These are phyloP conservation scores for Clonostachys byssicola DNA, from an alignment of 2,329 filamentous ascomycete genomes.

Conservation along the genomic window DNA sequence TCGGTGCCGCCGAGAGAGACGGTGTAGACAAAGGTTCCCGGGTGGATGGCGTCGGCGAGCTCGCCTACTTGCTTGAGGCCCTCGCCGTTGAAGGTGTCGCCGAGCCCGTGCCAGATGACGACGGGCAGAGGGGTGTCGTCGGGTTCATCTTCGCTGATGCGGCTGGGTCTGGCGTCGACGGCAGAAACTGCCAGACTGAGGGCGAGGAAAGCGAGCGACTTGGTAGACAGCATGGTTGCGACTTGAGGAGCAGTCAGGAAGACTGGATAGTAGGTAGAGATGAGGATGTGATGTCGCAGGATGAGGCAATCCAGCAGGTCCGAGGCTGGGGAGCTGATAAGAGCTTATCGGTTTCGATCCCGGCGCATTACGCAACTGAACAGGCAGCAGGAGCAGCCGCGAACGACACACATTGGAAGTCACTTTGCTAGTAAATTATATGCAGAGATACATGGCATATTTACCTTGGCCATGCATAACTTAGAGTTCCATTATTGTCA, in stretches of 20 bases:
- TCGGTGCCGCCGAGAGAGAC: slow-evolving; percentile 67
- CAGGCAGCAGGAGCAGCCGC: too few species aligned
- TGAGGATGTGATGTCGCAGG: too few species aligned
- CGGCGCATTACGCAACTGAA: too few species aligned
- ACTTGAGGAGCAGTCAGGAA: neutral
- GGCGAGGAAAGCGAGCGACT: neutral
- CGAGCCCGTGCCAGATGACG: slow-evolving; percentile 87
- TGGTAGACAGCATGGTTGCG: neutral
- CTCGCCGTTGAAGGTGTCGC: slow-evolving; percentile 71
- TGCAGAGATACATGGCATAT: too few species aligned
- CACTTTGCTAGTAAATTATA: too few species aligned
- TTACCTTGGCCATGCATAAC: too few species aligned
- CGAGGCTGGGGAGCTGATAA: too few species aligned
- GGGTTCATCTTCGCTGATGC: slow-evolving; percentile 19
- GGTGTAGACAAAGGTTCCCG: slow-evolving; percentile 80
- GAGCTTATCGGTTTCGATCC: too few species aligned
- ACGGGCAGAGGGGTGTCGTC: slow-evolving; percentile 75
- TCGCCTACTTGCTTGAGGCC: slow-evolving; percentile 68
- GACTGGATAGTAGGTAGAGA: too few species aligned
- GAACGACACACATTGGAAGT: too few species aligned
- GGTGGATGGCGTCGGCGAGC: slow-evolving; percentile 70
- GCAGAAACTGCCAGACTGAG: neutral
- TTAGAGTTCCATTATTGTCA: too few species aligned
- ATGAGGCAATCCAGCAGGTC: too few species aligned
- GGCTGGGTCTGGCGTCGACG: neutral